A percentile compares a stretch with the other conserved stretches of the same genome.
Conservation (phyloP, 139 green algal genomes). For the Tetradesmus lagerheimii region DNA sequence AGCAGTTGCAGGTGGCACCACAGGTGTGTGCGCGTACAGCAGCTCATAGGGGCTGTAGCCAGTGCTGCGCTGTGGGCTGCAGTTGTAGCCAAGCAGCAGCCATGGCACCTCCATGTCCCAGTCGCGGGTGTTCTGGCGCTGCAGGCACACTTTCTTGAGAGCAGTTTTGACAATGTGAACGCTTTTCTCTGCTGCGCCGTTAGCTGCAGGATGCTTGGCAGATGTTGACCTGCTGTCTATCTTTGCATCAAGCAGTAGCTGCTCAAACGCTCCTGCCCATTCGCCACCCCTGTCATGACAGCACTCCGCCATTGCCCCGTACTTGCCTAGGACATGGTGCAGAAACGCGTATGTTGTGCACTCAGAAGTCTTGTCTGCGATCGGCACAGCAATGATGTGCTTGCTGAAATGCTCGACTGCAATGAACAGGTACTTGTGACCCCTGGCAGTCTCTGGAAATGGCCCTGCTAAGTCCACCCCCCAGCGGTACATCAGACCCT, state of each 20-base stretch:
- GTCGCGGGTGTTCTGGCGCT: not conserved
- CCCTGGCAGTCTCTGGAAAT: too few species aligned
- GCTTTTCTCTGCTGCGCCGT: not conserved
- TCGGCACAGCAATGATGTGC: too few species aligned
- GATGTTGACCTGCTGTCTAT: not conserved
- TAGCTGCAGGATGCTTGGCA: not conserved
- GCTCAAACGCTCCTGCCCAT: not conserved
- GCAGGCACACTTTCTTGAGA: not conserved
- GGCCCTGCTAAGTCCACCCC: not conserved
- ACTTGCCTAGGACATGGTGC: constrained; percentile 1
- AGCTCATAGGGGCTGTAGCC: not conserved
- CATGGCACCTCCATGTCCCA: constrained; percentile 26
- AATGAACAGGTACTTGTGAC: too few species aligned
- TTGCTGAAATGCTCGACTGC: too few species aligned
- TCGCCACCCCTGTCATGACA: constrained; percentile 2
- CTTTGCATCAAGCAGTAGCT: not conserved
- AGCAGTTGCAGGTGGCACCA: too few species aligned
- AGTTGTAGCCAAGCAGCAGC: not conserved
- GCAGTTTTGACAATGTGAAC: not conserved
- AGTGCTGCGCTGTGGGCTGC: too few species aligned
- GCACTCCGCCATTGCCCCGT: not conserved
- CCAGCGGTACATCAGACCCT: constrained; percentile 47
- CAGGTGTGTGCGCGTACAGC: too few species aligned
- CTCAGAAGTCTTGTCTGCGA: not conserved
- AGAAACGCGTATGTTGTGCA: not conserved